Percentiles rank a stretch among this genome's conserved stretches.
phyloP scores from a whole-genome alignment of 495 filamentous ascomycete species.

The Penicillium cinerascens region DNA sequence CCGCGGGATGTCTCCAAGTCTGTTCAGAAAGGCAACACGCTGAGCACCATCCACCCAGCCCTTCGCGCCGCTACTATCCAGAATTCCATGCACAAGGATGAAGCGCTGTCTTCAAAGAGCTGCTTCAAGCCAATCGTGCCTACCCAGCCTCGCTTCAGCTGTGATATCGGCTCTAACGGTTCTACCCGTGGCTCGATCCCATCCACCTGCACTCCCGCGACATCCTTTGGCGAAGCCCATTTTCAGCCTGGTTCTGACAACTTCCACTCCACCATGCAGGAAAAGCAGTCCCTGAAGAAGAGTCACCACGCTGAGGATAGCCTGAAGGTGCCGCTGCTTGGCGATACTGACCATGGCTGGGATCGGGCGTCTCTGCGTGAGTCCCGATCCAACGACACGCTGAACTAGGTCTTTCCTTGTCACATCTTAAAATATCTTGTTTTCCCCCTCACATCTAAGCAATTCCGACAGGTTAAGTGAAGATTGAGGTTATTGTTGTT shows the following conservation, averaged over 20 bases:
- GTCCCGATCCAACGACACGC: background rate
- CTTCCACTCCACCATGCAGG: background rate
- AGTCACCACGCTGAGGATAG: background rate
- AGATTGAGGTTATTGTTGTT: too few species aligned
- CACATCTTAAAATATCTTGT: background rate
- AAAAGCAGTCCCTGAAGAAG: background rate
- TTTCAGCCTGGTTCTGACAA: background rate
- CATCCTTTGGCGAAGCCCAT: background rate
- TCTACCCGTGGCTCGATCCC: background rate
- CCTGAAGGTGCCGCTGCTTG: background rate
- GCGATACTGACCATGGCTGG: conserved; percentile 4
- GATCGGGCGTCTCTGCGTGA: conserved; percentile 4
- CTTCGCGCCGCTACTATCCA: background rate
- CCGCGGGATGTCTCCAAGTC: background rate
- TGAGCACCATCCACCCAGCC: background rate
- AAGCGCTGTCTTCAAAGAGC: background rate
- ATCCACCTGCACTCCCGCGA: background rate
- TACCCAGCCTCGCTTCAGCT: too few species aligned
- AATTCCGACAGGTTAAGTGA: too few species aligned
- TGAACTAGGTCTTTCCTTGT: background rate
- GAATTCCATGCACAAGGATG: background rate
- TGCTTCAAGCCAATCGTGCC: background rate
- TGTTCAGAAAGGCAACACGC: background rate
- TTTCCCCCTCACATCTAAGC: too few species aligned
- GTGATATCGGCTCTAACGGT: background rate